Evolutionary conservation across 2,329 filamentous ascomycete genomes (phyloP).

Genomic region (Colletotrichum theobromicola): DNA sequence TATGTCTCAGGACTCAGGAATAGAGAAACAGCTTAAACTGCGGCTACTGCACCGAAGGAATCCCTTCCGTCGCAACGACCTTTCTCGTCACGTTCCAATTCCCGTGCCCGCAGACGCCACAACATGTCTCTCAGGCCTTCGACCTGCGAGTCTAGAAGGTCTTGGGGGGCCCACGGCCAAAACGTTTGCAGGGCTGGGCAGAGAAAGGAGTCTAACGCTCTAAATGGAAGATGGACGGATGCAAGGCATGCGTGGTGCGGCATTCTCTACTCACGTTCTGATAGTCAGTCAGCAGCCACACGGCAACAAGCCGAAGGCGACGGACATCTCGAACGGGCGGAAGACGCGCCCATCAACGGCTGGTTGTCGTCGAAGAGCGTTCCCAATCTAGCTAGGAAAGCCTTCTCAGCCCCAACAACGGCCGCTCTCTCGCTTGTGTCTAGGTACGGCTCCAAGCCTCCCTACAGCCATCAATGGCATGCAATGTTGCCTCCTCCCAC

Average conservation of each 20-base stretch:
- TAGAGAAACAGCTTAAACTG: not conserved
- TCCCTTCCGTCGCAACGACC: not conserved
- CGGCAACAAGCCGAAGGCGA: conserved; percentile 10
- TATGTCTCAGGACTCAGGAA: not conserved
- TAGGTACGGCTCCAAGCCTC: not conserved
- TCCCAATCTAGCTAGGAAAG: not conserved
- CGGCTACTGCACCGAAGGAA: not conserved
- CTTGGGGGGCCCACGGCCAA: not conserved
- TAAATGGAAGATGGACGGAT: not conserved
- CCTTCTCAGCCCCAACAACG: not conserved
- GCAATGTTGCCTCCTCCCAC: not conserved
- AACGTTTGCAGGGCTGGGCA: conserved; percentile 8
- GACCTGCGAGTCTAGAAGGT: conserved; percentile 4
- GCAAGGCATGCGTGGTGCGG: not conserved
- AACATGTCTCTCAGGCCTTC: not conserved
- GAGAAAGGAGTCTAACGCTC: not conserved
- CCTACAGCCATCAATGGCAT: not conserved
- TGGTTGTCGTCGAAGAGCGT: not conserved
- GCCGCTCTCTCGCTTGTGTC: not conserved
- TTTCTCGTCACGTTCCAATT: not conserved
- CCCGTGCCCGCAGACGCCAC: conserved; percentile 12
- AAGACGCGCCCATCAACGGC: not conserved
- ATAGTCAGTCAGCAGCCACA: conserved; percentile 20
- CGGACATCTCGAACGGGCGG: not conserved
- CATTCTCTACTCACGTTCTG: conserved; percentile 2